Base-by-base conservation (phyloP, 1,284 basidiomycete genomes). In the Puccinia coronata region DNA sequence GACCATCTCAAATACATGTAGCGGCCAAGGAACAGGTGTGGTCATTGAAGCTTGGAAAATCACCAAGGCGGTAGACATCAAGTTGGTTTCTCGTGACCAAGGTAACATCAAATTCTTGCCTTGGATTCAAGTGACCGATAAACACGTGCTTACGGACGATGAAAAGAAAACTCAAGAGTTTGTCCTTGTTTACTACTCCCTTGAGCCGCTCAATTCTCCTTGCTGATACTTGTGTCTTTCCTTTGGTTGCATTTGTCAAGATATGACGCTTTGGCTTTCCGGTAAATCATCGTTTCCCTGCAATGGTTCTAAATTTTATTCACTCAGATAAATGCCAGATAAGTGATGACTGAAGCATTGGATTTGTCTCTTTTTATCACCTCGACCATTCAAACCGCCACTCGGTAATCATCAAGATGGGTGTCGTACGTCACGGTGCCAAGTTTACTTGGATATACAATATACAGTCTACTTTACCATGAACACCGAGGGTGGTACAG, bases 91-190 rank as follows among this genome's bases (percentile, higher is more conserved):
- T 81, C 43, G 72, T 72, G 51, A 28, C 73, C 53, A 83, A 79
- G 82, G 55, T 28, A 75, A 75, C 57, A 47, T 75, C 34, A 43
- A 57, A 63, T 49, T 57, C 75, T 71, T 51, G 36, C 80, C 77
- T 65, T 82, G 55, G 83, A 81, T 83, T 79, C 83, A 82, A 49
- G 41, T 74, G 14, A 39, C 75, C 92, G 94, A 96, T 88, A 98
- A 98, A 87, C 95, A 98, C 85, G 91, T 94, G 82, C 89, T 98
- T 18, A 92, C 89, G 82, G 95, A 96, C 85, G 95, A 98, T 84
- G 96, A 98, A 88, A 94, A 93, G 88, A 95, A 92, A 88, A 98
- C 96, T n/a, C 95, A 98, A 87, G 95, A 98, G 91, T 96, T 88
- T 86, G 92, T 86, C 28, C 51, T 39, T 55, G 4, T 49, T 51